Base-by-base conservation (phyloP, 352 stramenopile species). In the Phytophthora pistaciae region DNA sequence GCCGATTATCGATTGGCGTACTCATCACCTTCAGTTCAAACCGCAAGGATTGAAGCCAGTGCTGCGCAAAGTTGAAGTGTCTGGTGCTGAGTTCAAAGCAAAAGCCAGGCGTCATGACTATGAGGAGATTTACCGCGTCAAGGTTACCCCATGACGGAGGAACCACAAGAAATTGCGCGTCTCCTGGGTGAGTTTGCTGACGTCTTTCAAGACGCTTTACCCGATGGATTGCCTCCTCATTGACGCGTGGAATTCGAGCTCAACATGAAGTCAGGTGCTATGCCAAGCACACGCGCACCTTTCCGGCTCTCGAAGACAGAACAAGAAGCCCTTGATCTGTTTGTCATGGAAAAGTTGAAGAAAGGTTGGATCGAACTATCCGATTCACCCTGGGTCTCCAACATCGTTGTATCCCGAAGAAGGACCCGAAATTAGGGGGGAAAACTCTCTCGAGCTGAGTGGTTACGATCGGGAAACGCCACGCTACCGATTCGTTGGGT, bases 281-380 rank as follows among this genome's bases (percentile, higher is more conserved):
- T 58, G 0, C 60, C 60, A 27, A 68, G 42, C 23, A 56, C 21
- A 7, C 60, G 65, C 27, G 56, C 49, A 52, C 60, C 60, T 3
- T 78, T 71, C n/a, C 42, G 65, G 18, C 33, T 72, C 11, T 56
- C n/a, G 11, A 70, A 70, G 48, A n/a, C 25, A 20, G 63, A 71
- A 27, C 56, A 66, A 31, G 49, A 65, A 18, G 56, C 38, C 7
- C 38, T 71, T 1, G 38, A n/a, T n/a, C n/a, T n/a, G n/a, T n/a
- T n/a, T n/a, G n/a, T n/a, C n/a, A n/a, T n/a, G n/a, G 56, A 68
- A 11, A 60, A 49, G 36, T 29, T 72, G 21, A 66, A 56, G 23
- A 72, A 72, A 55, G 44, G 64, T 38, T 74, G 64, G 65, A 70
- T 77, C 33, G 50, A 74, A 44, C 38, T 74, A n/a, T 74, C 70